Conservation (phyloP, 148 eudicot species). For the Chenopodium formosanum region DNA sequence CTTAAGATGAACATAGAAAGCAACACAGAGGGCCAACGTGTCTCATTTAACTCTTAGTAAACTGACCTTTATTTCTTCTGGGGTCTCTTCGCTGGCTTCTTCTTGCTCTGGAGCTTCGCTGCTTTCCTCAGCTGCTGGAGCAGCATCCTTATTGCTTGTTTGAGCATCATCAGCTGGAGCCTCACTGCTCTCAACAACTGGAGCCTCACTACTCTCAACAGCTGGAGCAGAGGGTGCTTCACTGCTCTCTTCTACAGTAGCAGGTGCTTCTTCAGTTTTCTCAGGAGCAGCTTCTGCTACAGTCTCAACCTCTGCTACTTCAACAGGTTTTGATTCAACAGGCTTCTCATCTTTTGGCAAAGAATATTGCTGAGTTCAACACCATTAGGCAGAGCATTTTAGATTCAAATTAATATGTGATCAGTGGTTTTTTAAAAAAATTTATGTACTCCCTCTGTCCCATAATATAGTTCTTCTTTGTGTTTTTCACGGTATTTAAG, state of each 20-base stretch:
- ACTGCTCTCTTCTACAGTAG: constrained; percentile 35
- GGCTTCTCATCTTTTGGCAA: constrained; percentile 37
- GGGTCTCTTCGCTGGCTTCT: constrained; percentile 48
- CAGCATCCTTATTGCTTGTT: constrained; percentile 19
- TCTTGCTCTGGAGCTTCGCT: constrained; percentile 49
- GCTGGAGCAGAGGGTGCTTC: constrained; percentile 34
- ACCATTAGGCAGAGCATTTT: constrained; percentile 1
- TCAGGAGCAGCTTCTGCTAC: constrained; percentile 44
- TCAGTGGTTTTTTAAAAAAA: not conserved
- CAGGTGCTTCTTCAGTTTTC: constrained; percentile 48
- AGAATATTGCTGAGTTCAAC: constrained; percentile 33
- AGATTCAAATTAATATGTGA: constrained; percentile 8
- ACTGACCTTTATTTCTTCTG: constrained; percentile 70
- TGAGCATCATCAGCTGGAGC: constrained; percentile 22
- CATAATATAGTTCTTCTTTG: too few relatives aligned
- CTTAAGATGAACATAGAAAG: constrained; percentile 11
- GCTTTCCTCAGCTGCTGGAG: constrained; percentile 45
- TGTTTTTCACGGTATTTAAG: too few relatives aligned
- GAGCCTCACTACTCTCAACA: constrained; percentile 41
- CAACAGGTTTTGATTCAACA: constrained; percentile 41
- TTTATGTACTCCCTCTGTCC: too few relatives aligned
- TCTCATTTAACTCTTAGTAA: not conserved
- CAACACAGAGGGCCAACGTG: not conserved
- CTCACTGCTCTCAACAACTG: constrained; percentile 25
- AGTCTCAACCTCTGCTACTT: constrained; percentile 44